A percentile compares a stretch with the other conserved stretches of the same genome.
phyloP scores from a whole-genome alignment of 495 filamentous ascomycete species.

The Polyplosphaeria fusca region DNA sequence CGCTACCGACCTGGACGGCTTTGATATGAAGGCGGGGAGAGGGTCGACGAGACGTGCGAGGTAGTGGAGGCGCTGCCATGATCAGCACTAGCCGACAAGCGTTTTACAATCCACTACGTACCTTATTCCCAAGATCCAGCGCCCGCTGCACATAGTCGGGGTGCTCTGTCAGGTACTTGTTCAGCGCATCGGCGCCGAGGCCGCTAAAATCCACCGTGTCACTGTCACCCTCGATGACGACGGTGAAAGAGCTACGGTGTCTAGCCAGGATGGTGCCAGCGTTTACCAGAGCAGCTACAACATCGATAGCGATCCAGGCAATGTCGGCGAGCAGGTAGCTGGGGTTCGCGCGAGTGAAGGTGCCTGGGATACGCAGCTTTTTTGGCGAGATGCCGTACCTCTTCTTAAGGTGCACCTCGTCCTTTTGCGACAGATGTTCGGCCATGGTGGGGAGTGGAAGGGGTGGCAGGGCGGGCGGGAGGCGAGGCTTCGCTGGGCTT shows the following conservation, averaged over 20 bases:
- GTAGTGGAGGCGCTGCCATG: not conserved
- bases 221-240: not conserved
- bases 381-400: not conserved
- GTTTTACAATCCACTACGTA: not conserved
- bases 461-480: no score
- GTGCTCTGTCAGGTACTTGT: not conserved
- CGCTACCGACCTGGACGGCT: not conserved
- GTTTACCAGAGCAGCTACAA: not conserved
- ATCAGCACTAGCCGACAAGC: not conserved
- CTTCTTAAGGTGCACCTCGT: not conserved
- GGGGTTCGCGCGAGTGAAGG: not conserved
- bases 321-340: not conserved
- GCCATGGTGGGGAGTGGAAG: no score
- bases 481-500: no score
- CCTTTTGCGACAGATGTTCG: not conserved
- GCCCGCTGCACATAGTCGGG: not conserved
- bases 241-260: not conserved
- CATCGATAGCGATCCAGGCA: not conserved
- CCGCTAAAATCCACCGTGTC: not conserved
- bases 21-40: constrained; percentile 2
- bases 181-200: not conserved
- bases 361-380: not conserved
- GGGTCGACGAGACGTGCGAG: not conserved
- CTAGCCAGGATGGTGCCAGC: not conserved
- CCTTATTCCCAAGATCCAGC: not conserved